phyloP scores from a whole-genome alignment of 768 basidiomycete genomes.

The Cyclocybe aegerita region DNA sequence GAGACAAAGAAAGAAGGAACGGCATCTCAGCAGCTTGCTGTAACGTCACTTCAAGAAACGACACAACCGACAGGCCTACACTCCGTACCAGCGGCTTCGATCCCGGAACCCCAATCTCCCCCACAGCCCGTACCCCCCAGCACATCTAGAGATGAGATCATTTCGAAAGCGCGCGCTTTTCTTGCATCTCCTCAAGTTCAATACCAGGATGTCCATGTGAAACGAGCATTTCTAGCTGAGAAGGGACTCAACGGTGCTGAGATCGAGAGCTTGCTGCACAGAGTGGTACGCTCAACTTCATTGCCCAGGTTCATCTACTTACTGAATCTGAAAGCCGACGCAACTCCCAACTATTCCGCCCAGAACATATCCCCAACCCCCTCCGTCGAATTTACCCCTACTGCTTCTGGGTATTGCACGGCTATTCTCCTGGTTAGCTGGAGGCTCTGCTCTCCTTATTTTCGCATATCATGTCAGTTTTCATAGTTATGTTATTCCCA shows the following conservation, averaged over 20 bases:
- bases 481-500: neutral
- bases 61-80: too few species aligned
- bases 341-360: constrained; percentile 60
- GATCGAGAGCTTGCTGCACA: constrained; percentile 55
- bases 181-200: constrained; percentile 64
- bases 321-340: constrained; percentile 22
- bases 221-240: constrained; percentile 64
- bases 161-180: constrained; percentile 61
- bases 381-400: constrained; percentile 68
- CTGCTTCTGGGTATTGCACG: constrained; percentile 62
- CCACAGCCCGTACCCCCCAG: neutral
- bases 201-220: constrained; percentile 52
- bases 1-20: neutral
- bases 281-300: constrained; percentile 40
- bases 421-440: constrained; percentile 65
- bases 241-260: constrained; percentile 69
- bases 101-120: neutral
- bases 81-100: too few species aligned
- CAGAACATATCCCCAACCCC: constrained; percentile 67
- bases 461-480: constrained; percentile 62
- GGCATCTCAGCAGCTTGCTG: neutral
- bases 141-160: constrained; percentile 4
- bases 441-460: constrained; percentile 57
- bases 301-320: neutral
- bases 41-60: too few species aligned